phyloP scores from a whole-genome alignment of 1,284 basidiomycete genomes.

The Singerocomus rubriflavus region DNA sequence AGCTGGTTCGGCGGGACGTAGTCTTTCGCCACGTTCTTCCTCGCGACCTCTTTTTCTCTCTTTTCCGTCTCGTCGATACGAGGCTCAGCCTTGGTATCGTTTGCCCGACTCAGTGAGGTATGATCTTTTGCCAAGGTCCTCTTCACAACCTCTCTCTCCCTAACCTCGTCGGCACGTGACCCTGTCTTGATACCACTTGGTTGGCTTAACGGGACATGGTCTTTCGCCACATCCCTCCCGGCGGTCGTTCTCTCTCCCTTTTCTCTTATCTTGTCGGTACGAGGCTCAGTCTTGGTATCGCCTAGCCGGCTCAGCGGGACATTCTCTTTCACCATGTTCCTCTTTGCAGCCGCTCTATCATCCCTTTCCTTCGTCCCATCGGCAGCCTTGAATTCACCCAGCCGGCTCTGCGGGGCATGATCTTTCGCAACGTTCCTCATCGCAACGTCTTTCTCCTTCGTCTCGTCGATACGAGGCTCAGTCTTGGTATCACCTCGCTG shows the following conservation, averaged over 20 bases:
- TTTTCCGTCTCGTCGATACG: neutral
- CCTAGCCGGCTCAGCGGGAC: neutral
- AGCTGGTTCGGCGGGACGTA: neutral
- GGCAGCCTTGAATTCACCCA: neutral
- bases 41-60: neutral
- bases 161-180: no score
- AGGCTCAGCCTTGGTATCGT: neutral
- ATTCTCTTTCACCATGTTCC: neutral
- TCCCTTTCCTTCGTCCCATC: neutral
- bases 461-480: neutral
- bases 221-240: neutral
- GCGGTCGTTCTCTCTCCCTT: neutral
- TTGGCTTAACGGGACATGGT: neutral
- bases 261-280: no score
- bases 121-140: no score
- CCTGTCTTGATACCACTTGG: neutral
- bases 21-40: neutral
- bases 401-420: neutral
- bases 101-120: no score
- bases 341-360: neutral
- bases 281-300: neutral
- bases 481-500: neutral
- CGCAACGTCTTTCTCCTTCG: neutral
- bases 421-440: neutral
- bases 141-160: no score